phyloP scores from a whole-genome alignment of 2,329 filamentous ascomycete species.

The Trichoderma harzianum region DNA sequence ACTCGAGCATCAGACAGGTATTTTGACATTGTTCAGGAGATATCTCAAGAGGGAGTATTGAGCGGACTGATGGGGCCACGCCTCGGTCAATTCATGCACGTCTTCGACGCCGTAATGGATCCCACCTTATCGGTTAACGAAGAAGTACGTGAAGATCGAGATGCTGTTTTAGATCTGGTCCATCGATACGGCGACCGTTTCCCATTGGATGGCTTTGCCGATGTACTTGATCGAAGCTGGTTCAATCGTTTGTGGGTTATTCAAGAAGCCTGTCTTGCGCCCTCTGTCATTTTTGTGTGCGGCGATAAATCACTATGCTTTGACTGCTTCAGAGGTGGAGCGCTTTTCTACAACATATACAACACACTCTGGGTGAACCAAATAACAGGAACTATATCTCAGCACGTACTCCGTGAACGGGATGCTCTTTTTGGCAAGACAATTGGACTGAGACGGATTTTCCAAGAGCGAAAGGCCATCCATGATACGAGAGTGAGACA shows the following conservation, averaged over 20 bases:
- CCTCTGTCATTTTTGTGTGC: slow-evolving; percentile 26
- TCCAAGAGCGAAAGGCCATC: slow-evolving; percentile 31
- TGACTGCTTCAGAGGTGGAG: slow-evolving; percentile 26
- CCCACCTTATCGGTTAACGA: slow-evolving; percentile 21
- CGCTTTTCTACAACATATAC: slow-evolving; percentile 31
- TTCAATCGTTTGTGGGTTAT: slow-evolving; percentile 35
- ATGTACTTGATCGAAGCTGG: slow-evolving; percentile 31
- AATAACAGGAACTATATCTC: slow-evolving; percentile 9
- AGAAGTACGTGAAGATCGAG: slow-evolving; percentile 25
- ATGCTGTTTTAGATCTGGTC: slow-evolving; percentile 28
- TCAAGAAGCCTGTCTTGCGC: slow-evolving; percentile 32
- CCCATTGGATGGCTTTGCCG: slow-evolving; percentile 27
- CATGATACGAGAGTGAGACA: slow-evolving; percentile 22
- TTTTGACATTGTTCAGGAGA: slow-evolving; percentile 21
- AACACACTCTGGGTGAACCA: slow-evolving; percentile 29
- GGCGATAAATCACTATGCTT: slow-evolving; percentile 27
- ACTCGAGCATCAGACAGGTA: slow-evolving; percentile 24
- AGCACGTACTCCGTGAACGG: slow-evolving; percentile 21
- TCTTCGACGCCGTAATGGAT: slow-evolving; percentile 33
- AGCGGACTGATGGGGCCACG: slow-evolving; percentile 26
- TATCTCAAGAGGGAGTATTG: slow-evolving; percentile 24
- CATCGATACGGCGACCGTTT: slow-evolving; percentile 23
- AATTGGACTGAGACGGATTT: slow-evolving; percentile 25
- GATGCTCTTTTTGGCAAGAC: slow-evolving; percentile 24
- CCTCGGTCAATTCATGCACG: slow-evolving; percentile 21